A percentile compares a stretch with the other conserved stretches of the same genome.
phyloP scores from a whole-genome alignment of 1,139 yeast species.

The Pichia sp. region DNA sequence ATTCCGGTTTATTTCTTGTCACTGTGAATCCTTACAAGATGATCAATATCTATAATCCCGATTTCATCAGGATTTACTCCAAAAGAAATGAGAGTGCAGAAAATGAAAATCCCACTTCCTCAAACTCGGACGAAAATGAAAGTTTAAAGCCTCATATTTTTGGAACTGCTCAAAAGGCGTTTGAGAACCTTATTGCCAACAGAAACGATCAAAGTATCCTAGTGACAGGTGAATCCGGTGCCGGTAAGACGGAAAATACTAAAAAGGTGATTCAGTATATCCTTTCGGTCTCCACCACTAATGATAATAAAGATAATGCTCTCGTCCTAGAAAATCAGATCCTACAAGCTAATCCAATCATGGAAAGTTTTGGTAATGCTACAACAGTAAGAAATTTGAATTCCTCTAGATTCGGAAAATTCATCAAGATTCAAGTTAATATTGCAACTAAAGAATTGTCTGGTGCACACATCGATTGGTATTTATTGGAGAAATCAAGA shows the following conservation, averaged over 20 bases:
- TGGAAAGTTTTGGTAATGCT: constrained; percentile 96
- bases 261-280: constrained; percentile 90
- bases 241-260: constrained; percentile 98
- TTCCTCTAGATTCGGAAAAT: constrained; percentile 95
- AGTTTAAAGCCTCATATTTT: constrained; percentile 73
- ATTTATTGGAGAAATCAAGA: constrained; percentile 86
- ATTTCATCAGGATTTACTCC: constrained; percentile 49
- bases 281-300: constrained; percentile 61
- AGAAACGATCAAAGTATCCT: constrained; percentile 80
- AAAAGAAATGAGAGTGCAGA: not conserved
- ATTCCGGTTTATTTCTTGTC: constrained; percentile 83
- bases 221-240: constrained; percentile 98
- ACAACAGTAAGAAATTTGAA: constrained; percentile 92
- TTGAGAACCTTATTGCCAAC: constrained; percentile 65
- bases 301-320: constrained; percentile 21
- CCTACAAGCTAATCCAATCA: constrained; percentile 87
- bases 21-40: constrained; percentile 90
- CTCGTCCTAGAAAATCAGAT: constrained; percentile 71
- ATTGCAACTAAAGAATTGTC: constrained; percentile 54
- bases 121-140: constrained; percentile 7
- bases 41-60: constrained; percentile 65
- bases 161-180: constrained; percentile 87
- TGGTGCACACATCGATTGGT: constrained; percentile 95
- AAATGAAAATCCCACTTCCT: not conserved
- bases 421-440: constrained; percentile 70